Percentiles rank a stretch among this genome's conserved stretches.
Conservation (phyloP, 2,329 filamentous ascomycete genomes). For the Colletotrichum sublineola region DNA sequence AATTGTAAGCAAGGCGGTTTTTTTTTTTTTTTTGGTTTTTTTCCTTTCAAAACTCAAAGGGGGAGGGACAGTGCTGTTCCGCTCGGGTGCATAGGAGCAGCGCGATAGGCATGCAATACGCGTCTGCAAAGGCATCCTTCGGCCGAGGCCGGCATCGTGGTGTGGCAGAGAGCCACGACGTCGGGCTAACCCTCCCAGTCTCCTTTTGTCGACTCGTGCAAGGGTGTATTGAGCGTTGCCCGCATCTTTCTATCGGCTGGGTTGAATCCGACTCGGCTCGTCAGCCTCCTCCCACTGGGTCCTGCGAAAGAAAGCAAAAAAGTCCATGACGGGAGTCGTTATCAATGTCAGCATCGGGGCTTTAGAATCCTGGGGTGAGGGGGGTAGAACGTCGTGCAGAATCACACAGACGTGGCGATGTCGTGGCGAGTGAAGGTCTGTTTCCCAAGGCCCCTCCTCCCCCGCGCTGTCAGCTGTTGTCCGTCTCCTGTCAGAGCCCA, state of each 20-base stretch:
- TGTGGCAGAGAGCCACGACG: constrained; percentile 18
- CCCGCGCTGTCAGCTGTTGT: constrained; percentile 28
- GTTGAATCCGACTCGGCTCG: not conserved
- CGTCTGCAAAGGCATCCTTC: constrained; percentile 20
- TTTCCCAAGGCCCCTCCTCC: not conserved
- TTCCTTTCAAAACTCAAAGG: too few species aligned
- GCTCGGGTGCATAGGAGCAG: constrained; percentile 14
- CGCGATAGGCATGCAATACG: constrained; percentile 15
- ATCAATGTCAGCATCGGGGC: not conserved
- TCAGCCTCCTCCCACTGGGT: not conserved
- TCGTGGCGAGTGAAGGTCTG: constrained; percentile 8
- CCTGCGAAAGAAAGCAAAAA: not conserved
- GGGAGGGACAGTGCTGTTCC: not conserved
- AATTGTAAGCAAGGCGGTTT: not conserved
- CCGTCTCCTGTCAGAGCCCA: constrained; percentile 20
- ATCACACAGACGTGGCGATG: not conserved
- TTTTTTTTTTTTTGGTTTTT: rapidly evolving
- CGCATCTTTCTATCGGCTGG: not conserved
- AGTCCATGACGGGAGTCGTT: not conserved
- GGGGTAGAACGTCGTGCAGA: not conserved
- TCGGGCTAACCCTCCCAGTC: not conserved
- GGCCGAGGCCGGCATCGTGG: constrained; percentile 40
- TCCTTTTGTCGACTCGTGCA: not conserved
- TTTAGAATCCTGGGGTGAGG: not conserved
- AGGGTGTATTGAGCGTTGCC: not conserved